Evolutionary conservation across 257 asterid genomes (phyloP).

Genomic region (Scutellaria minor): DNA sequence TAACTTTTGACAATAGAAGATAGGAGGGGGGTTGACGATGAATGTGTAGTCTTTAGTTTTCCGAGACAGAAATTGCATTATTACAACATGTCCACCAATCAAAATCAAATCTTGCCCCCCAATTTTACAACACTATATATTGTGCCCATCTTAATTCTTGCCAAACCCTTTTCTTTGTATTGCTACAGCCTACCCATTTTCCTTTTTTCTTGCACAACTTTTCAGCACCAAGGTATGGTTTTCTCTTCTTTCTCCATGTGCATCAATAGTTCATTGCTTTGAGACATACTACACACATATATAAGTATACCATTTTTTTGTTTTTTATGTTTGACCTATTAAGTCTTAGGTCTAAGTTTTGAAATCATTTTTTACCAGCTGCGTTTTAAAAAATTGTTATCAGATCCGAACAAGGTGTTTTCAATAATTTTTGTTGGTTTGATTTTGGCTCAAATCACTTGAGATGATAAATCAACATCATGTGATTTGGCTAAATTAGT

Average conservation of each 20-base stretch:
- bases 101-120: constrained; percentile 10
- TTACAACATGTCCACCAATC: constrained; percentile 23
- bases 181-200: background rate
- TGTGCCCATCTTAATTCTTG: background rate
- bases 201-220: background rate
- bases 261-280: background rate
- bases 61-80: constrained; percentile 24
- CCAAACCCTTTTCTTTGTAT: background rate
- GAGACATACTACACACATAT: too few relatives aligned
- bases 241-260: background rate
- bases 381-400: too few relatives aligned
- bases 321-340: too few relatives aligned
- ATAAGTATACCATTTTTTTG: too few relatives aligned
- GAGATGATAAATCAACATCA: too few relatives aligned
- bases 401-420: too few relatives aligned
- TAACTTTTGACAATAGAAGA: background rate
- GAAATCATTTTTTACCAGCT: too few relatives aligned
- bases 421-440: too few relatives aligned
- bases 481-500: too few relatives aligned
- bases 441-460: too few relatives aligned
- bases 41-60: constrained; percentile 21
- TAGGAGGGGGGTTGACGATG: background rate
- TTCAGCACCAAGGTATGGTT: constrained; percentile 27
- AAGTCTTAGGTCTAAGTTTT: too few relatives aligned
- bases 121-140: background rate